phyloP scores from a whole-genome alignment of 2,329 filamentous ascomycete species.

The Graphium sp. region DNA sequence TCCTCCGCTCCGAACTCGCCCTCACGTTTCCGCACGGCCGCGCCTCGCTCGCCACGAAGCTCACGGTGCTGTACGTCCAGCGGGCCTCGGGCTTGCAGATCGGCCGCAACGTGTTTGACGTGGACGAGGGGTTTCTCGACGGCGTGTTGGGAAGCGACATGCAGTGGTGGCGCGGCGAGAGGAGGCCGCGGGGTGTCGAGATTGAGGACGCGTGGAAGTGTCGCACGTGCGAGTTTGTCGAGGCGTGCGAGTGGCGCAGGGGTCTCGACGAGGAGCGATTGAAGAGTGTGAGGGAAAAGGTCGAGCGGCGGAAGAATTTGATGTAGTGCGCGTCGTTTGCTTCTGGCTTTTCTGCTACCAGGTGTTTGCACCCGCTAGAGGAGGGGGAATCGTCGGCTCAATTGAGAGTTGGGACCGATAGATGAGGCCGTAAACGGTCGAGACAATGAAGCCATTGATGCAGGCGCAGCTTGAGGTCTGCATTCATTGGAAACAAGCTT shows the following conservation, averaged over 20 bases:
- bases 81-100: conserved; percentile 33
- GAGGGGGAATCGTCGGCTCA: too few relatives aligned
- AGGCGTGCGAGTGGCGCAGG: conserved; percentile 62
- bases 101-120: conserved; percentile 43
- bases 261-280: conserved; percentile 43
- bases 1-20: conserved; percentile 27
- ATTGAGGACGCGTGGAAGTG: conserved; percentile 86
- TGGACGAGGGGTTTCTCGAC: conserved; percentile 46
- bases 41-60: conserved; percentile 28
- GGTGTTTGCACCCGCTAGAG: too few relatives aligned
- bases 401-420: too few relatives aligned
- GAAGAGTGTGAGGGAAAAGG: conserved; percentile 2
- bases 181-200: conserved; percentile 56
- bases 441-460: too few relatives aligned
- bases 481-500: too few relatives aligned
- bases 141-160: conserved; percentile 53
- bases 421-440: too few relatives aligned
- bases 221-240: conserved; percentile 64
- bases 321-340: too few relatives aligned
- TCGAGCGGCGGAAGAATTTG: too few relatives aligned
- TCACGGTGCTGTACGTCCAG: conserved; percentile 36
- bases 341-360: too few relatives aligned
- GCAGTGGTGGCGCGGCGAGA: conserved; percentile 74
- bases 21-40: conserved; percentile 35
- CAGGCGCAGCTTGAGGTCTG: too few relatives aligned